These are phyloP conservation scores for Spathaspora sp. DNA, from an alignment of 1,139 yeast species.

Conservation along the genomic window DNA sequence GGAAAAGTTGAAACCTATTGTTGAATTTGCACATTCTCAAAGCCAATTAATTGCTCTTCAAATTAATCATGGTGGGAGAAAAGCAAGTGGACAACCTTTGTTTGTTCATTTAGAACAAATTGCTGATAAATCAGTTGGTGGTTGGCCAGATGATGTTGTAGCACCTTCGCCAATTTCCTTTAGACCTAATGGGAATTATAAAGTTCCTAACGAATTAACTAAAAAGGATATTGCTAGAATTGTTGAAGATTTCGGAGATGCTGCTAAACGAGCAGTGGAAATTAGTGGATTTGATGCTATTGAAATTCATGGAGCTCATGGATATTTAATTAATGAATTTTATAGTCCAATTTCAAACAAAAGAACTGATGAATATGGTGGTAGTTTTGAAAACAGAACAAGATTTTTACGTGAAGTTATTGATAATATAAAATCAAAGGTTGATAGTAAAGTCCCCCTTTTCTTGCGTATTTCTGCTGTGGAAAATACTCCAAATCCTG, in stretches of 20 bases:
- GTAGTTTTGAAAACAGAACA: constrained; percentile 62
- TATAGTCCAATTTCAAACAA: constrained; percentile 35
- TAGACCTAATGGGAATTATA: constrained; percentile 29
- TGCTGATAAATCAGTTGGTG: constrained; percentile 31
- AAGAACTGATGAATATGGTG: constrained; percentile 56
- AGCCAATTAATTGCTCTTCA: constrained; percentile 52
- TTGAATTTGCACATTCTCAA: constrained; percentile 57
- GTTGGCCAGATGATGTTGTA: constrained; percentile 43
- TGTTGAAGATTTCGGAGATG: constrained; percentile 36
- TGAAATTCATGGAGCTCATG: constrained; percentile 55
- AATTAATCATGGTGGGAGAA: constrained; percentile 58
- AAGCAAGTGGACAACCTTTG: constrained; percentile 40
- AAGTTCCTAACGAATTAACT: constrained; percentile 33
- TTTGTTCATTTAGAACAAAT: constrained; percentile 32
- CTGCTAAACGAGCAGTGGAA: constrained; percentile 45
- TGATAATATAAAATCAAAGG: constrained; percentile 41
- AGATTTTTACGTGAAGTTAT: constrained; percentile 59
- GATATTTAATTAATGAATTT: constrained; percentile 45
- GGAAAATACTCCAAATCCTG: constrained; percentile 36
- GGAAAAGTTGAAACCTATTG: constrained; percentile 44
- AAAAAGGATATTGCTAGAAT: constrained; percentile 32
- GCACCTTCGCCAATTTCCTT: constrained; percentile 47
- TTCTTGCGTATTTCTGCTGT: constrained; percentile 46
- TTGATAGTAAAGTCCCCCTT: constrained; percentile 36
- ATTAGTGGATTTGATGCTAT: constrained; percentile 47